Evolutionary conservation across 2,329 filamentous ascomycete genomes (phyloP).

Genomic region (Cryphonectria naterciae): DNA sequence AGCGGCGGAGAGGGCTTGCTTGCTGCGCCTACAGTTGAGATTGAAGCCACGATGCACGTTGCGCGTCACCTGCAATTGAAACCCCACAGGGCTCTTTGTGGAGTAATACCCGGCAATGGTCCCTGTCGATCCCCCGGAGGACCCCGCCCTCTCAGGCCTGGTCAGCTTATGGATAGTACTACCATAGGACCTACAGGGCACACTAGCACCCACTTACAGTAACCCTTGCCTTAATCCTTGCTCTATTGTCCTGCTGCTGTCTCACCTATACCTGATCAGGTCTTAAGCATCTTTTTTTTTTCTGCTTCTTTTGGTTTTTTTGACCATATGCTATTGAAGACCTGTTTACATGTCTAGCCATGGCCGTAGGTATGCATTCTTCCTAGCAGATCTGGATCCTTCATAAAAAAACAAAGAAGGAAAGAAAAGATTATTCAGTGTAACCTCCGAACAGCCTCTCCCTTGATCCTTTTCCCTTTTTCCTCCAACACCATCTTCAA

Average conservation of each 20-base stretch:
- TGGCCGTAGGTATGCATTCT: neutral
- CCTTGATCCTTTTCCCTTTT: neutral
- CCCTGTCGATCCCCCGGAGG: conserved; percentile 8
- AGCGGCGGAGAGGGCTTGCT: neutral
- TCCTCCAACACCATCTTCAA: neutral
- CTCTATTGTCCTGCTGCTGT: neutral
- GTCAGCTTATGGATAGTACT: neutral
- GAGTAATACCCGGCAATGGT: conserved; percentile 6
- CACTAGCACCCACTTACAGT: neutral
- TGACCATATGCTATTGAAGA: neutral
- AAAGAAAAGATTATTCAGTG: neutral
- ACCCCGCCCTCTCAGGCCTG: conserved; percentile 6
- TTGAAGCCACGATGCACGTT: conserved; percentile 22
- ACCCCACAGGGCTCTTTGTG: conserved; percentile 13
- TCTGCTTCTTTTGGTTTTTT: no score
- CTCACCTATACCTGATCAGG: conserved; percentile 3
- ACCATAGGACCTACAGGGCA: neutral
- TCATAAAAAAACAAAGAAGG: neutral
- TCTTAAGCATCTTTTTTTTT: neutral
- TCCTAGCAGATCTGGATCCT: neutral
- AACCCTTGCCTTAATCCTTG: neutral
- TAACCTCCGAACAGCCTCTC: neutral
- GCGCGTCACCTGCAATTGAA: conserved; percentile 17
- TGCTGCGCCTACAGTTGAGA: neutral
- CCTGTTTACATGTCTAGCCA: neutral